These are phyloP conservation scores for Coemansia sp. DNA, from an alignment of 192 early-diverging fungal species.

Conservation along the genomic window DNA sequence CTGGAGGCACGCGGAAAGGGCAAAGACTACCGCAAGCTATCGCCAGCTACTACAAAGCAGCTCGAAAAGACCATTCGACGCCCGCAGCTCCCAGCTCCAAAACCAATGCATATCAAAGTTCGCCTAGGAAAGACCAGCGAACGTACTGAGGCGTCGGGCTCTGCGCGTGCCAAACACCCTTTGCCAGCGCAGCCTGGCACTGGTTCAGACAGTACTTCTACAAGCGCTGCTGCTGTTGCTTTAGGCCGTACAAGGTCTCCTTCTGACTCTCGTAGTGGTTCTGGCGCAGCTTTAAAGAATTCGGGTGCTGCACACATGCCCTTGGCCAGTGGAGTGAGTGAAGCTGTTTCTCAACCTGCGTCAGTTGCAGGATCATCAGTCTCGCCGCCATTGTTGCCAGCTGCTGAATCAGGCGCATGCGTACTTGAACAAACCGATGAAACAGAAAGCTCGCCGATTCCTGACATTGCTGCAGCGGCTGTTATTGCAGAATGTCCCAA, in stretches of 20 bases:
- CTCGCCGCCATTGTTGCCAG: not conserved
- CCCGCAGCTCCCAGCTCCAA: slow-evolving; percentile 28
- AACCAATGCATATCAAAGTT: slow-evolving; percentile 55
- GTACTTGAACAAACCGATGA: not conserved
- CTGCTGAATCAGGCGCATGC: not conserved
- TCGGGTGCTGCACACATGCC: not conserved
- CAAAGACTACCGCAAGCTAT: slow-evolving; percentile 58
- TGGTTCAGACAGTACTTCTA: not conserved
- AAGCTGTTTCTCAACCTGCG: not conserved
- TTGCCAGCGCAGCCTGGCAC: not conserved
- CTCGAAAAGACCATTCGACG: slow-evolving; percentile 53
- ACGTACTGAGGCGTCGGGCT: slow-evolving; percentile 6
- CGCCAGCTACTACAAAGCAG: slow-evolving; percentile 57
- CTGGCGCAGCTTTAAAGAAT: not conserved
- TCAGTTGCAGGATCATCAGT: not conserved
- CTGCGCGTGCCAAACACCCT: not conserved
- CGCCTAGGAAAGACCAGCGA: slow-evolving; percentile 44
- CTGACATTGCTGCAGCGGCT: slow-evolving; percentile 3
- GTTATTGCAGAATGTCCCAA: not conserved
- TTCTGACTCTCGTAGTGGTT: not conserved
- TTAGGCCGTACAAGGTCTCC: slow-evolving; percentile 3
- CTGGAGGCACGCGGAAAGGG: slow-evolving; percentile 56
- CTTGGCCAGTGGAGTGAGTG: not conserved
- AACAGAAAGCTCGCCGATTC: not conserved
- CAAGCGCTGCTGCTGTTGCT: not conserved